Percentiles rank a stretch among this genome's conserved stretches.
Evolutionary conservation across 2,329 filamentous ascomycete species (phyloP).

Genomic region (Sporothrix variecibatus): DNA sequence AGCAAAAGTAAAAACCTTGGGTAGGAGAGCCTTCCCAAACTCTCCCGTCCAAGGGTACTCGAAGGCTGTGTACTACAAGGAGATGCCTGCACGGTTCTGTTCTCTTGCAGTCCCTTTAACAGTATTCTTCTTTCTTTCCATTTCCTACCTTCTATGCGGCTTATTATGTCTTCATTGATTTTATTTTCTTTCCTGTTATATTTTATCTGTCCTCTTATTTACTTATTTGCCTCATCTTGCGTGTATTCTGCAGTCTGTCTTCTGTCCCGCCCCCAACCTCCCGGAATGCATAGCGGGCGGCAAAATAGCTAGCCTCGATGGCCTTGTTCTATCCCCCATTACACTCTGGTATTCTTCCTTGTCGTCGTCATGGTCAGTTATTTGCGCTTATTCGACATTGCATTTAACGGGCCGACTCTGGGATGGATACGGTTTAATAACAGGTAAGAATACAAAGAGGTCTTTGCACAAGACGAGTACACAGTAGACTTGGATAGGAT

Average conservation of each 20-base stretch:
- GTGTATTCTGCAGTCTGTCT: neutral
- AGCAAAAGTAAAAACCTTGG: neutral
- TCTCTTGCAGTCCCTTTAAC: neutral
- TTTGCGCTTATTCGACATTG: slow-evolving; percentile 1
- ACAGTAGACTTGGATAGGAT: neutral
- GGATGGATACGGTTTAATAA: neutral
- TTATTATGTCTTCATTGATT: neutral
- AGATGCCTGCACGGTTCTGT: neutral
- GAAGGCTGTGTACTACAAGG: neutral
- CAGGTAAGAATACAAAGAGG: neutral
- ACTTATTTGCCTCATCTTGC: neutral
- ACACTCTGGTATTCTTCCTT: neutral
- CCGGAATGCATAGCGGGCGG: neutral
- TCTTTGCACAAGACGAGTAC: neutral
- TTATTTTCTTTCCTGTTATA: neutral
- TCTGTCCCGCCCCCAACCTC: neutral
- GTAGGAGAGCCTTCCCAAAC: neutral
- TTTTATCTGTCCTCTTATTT: neutral
- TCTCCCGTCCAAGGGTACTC: neutral
- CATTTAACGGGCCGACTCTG: slow-evolving; percentile 15
- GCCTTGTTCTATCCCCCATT: neutral
- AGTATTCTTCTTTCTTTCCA: neutral
- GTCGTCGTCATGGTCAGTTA: neutral
- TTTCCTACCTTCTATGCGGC: neutral
- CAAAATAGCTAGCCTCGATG: neutral